These are phyloP conservation scores for Conticribra weissflogii DNA, from an alignment of 108 stramenopile species.

Conservation along the genomic window DNA sequence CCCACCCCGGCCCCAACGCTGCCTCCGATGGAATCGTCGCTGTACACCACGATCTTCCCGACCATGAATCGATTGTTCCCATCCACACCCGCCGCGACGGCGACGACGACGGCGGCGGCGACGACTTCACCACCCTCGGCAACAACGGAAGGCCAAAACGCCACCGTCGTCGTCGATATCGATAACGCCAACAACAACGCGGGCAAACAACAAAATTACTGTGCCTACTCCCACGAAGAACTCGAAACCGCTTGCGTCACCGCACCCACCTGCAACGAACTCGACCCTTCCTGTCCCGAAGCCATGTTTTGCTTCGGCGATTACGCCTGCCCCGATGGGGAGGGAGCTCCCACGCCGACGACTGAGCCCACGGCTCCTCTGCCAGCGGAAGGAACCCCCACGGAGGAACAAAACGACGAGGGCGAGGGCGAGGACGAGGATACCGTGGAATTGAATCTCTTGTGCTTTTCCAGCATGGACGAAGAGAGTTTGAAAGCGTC, in stretches of 20 bases:
- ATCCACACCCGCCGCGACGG: too few species aligned
- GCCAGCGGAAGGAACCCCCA: not conserved
- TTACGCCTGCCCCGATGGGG: conserved; percentile 2
- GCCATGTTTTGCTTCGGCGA: conserved; percentile 26
- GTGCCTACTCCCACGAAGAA: conserved; percentile 27
- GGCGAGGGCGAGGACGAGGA: not conserved
- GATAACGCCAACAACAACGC: not conserved
- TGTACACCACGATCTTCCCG: too few species aligned
- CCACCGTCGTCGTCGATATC: not conserved
- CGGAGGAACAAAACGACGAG: not conserved
- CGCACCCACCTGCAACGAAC: conserved; percentile 24
- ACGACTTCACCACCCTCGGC: conserved; percentile 2
- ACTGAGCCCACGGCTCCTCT: not conserved
- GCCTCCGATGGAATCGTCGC: too few species aligned
- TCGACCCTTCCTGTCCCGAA: conserved; percentile 20
- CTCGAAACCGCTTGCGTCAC: conserved; percentile 19
- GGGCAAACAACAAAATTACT: conserved; percentile 28
- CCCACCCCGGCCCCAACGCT: too few species aligned
- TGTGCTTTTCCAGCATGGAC: conserved; percentile 13
- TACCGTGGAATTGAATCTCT: too few species aligned
- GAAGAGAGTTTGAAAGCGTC: conserved; percentile 20
- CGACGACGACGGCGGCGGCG: too few species aligned
- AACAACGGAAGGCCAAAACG: not conserved
- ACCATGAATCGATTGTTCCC: too few species aligned
- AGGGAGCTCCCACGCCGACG: not conserved